Conservation (phyloP, 192 early-diverging fungal genomes). For the Spizellomyces sp. region DNA sequence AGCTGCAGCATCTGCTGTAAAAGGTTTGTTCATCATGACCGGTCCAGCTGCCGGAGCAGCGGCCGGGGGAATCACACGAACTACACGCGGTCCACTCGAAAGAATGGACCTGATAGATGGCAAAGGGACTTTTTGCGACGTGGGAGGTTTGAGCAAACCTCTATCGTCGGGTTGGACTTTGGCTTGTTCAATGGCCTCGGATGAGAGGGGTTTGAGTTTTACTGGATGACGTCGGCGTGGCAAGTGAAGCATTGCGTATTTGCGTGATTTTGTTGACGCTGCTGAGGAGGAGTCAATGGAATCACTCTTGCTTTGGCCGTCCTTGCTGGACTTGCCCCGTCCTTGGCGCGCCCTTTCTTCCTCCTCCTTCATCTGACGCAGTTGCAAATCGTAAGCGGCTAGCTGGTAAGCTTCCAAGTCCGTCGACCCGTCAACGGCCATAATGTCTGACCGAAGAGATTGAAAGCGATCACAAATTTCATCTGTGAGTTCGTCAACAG, state of each 20-base stretch:
- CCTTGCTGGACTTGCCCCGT: not conserved
- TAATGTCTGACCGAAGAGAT: constrained; percentile 11
- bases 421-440: constrained; percentile 27
- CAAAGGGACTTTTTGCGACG: constrained; percentile 2
- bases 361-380: not conserved
- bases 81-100: constrained; percentile 2
- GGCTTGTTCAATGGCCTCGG: not conserved
- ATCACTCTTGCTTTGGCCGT: not conserved
- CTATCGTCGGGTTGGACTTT: too few relatives aligned
- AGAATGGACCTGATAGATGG: constrained; percentile 27
- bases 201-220: constrained; percentile 22
- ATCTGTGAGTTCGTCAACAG: constrained; percentile 17
- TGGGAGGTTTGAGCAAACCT: too few relatives aligned
- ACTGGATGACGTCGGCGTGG: constrained; percentile 3
- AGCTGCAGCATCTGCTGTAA: too few relatives aligned
- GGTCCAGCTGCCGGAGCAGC: constrained; percentile 17
- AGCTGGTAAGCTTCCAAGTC: constrained; percentile 24
- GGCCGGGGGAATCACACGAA: not conserved
- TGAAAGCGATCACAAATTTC: constrained; percentile 4
- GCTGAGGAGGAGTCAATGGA: not conserved
- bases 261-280: not conserved
- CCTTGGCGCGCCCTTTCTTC: too few relatives aligned
- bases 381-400: constrained; percentile 12
- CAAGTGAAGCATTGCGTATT: not conserved
- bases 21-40: too few relatives aligned